Base-by-base conservation (phyloP, 75 land plant species). In the Pinus tabuliformis region DNA sequence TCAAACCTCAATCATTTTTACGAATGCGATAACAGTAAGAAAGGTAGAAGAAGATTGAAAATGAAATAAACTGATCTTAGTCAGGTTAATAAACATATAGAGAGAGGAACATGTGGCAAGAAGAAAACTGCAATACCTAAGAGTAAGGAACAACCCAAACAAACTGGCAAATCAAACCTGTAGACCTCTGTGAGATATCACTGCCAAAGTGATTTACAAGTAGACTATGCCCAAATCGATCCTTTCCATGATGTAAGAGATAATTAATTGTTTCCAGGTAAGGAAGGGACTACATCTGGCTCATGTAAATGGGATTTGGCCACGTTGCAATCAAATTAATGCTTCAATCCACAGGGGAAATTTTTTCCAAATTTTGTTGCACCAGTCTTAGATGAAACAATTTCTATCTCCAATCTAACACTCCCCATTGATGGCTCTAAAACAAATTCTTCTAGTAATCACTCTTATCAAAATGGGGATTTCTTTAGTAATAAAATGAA, bases 331-430 rank as follows among this genome's bases (percentile, higher is more conserved):
- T 68, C 52, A 16, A 20, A 21, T 22, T 24, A 39, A 5, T 68
- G 21, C 22, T 39, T 68, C 22, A 42, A 68, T 68, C 71, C 52
- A 42, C 42, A 52, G 49, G 49, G 71, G n/a, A 68, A 68, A 68
- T n/a, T 42, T 68, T n/a, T 11, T 49, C 52, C 71, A 20, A n/a
- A 68, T 45, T 39, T 39, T 18, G 9, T 42, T 17, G 13, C 36
- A 36, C 52, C 71, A 33, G 9, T 68, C 2, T 39, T 39, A 18
- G 42, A 9, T 68, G 71, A 45, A 68, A 39, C 71, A 42, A 42
- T 37, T 42, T 42, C 42, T 17, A 21, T 52, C 9, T 39, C 52
- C 42, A 68, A 42, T 42, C 21, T 36, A 39, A 9, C 52, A 68
- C 7, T 18, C 22, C 6, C 36, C 42, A 39, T 68, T 39, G 49